Conservation (phyloP, 2,329 filamentous ascomycete genomes). For the Fusarium fujikuroi region DNA sequence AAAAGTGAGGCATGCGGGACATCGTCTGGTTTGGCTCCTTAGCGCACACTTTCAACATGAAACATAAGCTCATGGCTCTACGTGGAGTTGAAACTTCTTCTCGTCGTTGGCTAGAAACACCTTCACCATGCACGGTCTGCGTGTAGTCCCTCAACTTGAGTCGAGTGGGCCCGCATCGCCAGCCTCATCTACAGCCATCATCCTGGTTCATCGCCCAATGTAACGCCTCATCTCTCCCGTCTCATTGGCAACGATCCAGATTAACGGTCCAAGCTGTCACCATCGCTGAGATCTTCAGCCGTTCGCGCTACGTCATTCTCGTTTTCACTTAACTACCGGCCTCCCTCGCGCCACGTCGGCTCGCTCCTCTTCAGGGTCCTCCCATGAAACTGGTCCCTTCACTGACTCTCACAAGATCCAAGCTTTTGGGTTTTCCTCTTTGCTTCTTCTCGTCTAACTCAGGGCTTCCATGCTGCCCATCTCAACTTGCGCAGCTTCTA, state of each 20-base stretch:
- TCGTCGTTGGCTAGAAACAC: background rate
- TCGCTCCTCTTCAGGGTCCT: conserved; percentile 36
- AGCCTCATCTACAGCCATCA: conserved; percentile 44
- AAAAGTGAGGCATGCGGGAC: conserved; percentile 20
- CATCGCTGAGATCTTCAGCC: conserved; percentile 39
- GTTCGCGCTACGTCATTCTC: conserved; percentile 36
- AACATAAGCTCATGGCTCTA: conserved; percentile 21
- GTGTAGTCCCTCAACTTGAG: conserved; percentile 21
- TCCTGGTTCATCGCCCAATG: conserved; percentile 29
- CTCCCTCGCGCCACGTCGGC: conserved; percentile 38
- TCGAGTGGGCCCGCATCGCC: conserved; percentile 33
- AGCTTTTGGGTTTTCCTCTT: conserved; percentile 25
- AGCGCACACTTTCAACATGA: conserved; percentile 22
- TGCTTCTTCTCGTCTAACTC: conserved; percentile 21
- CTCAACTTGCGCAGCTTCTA: conserved; percentile 5
- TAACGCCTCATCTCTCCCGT: conserved; percentile 23
- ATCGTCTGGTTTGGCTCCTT: conserved; percentile 23
- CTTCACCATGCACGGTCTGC: conserved; percentile 21
- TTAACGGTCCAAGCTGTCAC: conserved; percentile 7
- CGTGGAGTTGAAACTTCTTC: conserved; percentile 6
- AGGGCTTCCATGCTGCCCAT: conserved; percentile 15
- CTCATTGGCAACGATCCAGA: conserved; percentile 39
- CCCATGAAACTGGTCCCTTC: conserved; percentile 38
- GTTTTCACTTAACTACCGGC: conserved; percentile 25
- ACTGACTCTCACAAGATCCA: conserved; percentile 31